A percentile compares a stretch with the other conserved stretches of the same genome.
Evolutionary conservation across 768 basidiomycete genomes (phyloP).

Genomic region (Clathrus columnatus): DNA sequence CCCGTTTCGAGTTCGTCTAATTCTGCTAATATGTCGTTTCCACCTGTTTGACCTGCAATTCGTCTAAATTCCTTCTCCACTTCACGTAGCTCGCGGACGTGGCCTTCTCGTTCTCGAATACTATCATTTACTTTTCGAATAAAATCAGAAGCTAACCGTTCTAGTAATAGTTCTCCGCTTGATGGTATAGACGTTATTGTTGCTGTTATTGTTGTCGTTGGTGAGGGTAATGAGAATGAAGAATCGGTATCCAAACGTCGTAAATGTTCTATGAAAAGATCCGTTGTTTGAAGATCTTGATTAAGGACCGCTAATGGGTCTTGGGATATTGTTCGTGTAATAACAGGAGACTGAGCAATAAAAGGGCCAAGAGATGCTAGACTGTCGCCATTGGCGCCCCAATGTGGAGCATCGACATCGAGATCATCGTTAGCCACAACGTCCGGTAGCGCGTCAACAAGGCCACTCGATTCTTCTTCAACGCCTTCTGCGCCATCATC

Average conservation of each 20-base stretch:
- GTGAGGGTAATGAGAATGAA: slow-evolving; percentile 21
- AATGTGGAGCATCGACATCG: not conserved
- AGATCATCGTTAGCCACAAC: slow-evolving; percentile 5
- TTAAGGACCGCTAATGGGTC: slow-evolving; percentile 71
- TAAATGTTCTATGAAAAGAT: slow-evolving; percentile 66
- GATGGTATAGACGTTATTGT: slow-evolving; percentile 19
- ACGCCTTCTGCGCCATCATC: slow-evolving; percentile 68
- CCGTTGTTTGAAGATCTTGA: slow-evolving; percentile 66
- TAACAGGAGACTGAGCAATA: slow-evolving; percentile 31
- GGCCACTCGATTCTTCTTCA: slow-evolving; percentile 34
- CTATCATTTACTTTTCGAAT: slow-evolving; percentile 72
- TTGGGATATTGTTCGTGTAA: slow-evolving; percentile 23
- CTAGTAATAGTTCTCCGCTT: slow-evolving; percentile 33
- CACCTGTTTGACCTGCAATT: slow-evolving; percentile 70
- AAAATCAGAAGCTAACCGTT: slow-evolving; percentile 64
- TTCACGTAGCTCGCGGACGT: slow-evolving; percentile 69
- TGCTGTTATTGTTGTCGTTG: slow-evolving; percentile 34
- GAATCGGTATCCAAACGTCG: slow-evolving; percentile 57
- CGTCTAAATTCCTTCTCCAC: slow-evolving; percentile 74
- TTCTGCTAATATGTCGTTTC: slow-evolving; percentile 59
- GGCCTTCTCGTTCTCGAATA: slow-evolving; percentile 67
- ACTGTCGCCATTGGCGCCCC: slow-evolving; percentile 20
- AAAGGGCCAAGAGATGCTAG: slow-evolving; percentile 13
- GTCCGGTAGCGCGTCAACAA: not conserved
- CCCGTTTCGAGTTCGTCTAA: slow-evolving; percentile 53